These are phyloP conservation scores for Sporisorium scitamineum DNA, from an alignment of 1,284 basidiomycete species.

Conservation along the genomic window DNA sequence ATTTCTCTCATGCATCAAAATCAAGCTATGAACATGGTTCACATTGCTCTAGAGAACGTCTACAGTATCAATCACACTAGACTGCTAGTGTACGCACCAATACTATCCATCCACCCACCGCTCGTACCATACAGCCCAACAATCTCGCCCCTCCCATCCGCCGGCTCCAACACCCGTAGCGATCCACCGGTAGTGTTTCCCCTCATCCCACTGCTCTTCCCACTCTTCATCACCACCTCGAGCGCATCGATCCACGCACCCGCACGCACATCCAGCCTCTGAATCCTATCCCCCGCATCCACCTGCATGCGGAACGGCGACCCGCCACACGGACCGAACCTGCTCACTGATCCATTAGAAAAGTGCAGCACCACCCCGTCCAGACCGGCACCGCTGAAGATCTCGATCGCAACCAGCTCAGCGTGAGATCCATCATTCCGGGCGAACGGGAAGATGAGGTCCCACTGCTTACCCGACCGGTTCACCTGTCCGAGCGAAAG, in stretches of 20 bases:
- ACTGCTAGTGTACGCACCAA: conserved; percentile 27
- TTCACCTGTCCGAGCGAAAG: conserved; percentile 27
- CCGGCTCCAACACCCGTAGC: conserved; percentile 33
- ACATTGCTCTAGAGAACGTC: neutral
- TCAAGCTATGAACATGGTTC: neutral
- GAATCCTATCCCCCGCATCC: conserved; percentile 18
- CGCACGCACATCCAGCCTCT: conserved; percentile 26
- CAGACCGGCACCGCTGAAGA: conserved; percentile 29
- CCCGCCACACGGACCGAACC: conserved; percentile 30
- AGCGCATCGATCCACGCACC: conserved; percentile 53
- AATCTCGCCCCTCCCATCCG: conserved; percentile 19
- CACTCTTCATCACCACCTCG: conserved; percentile 36
- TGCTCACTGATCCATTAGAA: conserved; percentile 1
- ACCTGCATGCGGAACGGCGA: conserved; percentile 23
- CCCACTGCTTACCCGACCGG: conserved; percentile 13
- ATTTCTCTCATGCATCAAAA: neutral
- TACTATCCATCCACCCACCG: conserved; percentile 38
- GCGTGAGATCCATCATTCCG: neutral
- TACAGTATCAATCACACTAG: neutral
- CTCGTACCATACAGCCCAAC: conserved; percentile 38
- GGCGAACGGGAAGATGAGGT: conserved; percentile 24
- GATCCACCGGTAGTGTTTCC: conserved; percentile 39
- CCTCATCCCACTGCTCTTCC: conserved; percentile 32
- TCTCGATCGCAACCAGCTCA: conserved; percentile 16
- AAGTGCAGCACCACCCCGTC: conserved; percentile 36